These are phyloP conservation scores for Globomyces pollinis-pini DNA, from an alignment of 192 early-diverging fungal species.

Conservation along the genomic window DNA sequence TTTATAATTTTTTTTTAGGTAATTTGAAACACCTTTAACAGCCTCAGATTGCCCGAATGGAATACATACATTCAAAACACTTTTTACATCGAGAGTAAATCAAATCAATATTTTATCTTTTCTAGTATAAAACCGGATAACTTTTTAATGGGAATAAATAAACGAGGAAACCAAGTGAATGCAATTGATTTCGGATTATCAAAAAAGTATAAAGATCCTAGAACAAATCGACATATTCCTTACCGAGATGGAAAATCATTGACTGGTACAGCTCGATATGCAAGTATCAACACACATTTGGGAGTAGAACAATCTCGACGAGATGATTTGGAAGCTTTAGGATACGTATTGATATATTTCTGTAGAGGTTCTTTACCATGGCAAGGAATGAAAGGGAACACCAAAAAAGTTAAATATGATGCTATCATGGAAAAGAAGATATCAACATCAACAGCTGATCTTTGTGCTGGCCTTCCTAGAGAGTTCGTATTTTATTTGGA, in stretches of 20 bases:
- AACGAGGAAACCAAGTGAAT: conserved; percentile 36
- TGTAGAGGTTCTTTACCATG: conserved; percentile 75
- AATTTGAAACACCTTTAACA: no score
- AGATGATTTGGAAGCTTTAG: conserved; percentile 81
- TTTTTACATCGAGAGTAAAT: conserved; percentile 49
- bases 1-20: conserved; percentile 8
- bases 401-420: conserved; percentile 91
- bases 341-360: conserved; percentile 92
- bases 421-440: conserved; percentile 92
- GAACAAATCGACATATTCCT: conserved; percentile 83
- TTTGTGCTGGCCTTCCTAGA: conserved; percentile 77
- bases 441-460: conserved; percentile 67
- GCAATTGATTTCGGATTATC: conserved; percentile 91
- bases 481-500: conserved; percentile 79
- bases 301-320: conserved; percentile 86
- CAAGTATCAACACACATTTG: conserved; percentile 87
- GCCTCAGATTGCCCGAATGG: not conserved
- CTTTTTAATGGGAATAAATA: conserved; percentile 59
- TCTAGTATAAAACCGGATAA: conserved; percentile 52
- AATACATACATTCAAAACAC: conserved; percentile 54
- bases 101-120: conserved; percentile 53
- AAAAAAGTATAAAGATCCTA: conserved; percentile 81
- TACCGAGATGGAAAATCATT: conserved; percentile 80
- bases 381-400: conserved; percentile 84
- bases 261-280: conserved; percentile 82